These are phyloP conservation scores for Fusarium zealandicum DNA, from an alignment of 2,329 filamentous ascomycete genomes.

Conservation along the genomic window DNA sequence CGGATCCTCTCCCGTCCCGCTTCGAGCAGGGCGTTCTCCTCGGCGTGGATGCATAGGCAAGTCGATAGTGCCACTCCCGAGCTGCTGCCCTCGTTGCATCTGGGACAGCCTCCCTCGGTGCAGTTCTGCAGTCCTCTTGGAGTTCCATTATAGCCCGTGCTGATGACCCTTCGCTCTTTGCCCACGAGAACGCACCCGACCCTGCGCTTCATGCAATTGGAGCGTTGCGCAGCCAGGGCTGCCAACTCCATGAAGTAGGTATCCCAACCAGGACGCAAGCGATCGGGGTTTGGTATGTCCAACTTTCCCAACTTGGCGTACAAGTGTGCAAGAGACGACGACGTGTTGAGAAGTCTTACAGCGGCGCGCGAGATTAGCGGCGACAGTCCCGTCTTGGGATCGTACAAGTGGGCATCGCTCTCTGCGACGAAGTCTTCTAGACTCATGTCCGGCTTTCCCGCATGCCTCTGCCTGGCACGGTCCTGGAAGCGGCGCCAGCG, in stretches of 20 bases:
- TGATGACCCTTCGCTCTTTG: slow-evolving; percentile 83
- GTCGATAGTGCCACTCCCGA: slow-evolving; percentile 79
- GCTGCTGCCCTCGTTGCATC: slow-evolving; percentile 80
- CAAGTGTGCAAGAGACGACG: slow-evolving; percentile 73
- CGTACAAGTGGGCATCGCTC: slow-evolving; percentile 80
- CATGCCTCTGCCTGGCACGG: slow-evolving; percentile 32
- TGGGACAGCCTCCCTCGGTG: slow-evolving; percentile 85
- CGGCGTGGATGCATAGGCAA: slow-evolving; percentile 95
- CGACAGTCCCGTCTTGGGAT: slow-evolving; percentile 68
- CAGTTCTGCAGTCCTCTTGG: slow-evolving; percentile 89
- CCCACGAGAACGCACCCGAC: slow-evolving; percentile 92
- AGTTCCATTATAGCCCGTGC: slow-evolving; percentile 98
- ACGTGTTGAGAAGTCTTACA: slow-evolving; percentile 86
- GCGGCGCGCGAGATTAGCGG: slow-evolving; percentile 82
- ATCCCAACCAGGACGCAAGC: slow-evolving; percentile 91
- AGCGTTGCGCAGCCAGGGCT: slow-evolving; percentile 85
- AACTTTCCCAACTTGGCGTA: slow-evolving; percentile 76
- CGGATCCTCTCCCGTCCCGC: slow-evolving; percentile 90
- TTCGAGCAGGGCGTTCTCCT: slow-evolving; percentile 96
- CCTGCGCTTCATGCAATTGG: slow-evolving; percentile 97
- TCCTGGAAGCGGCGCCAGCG: slow-evolving; percentile 80
- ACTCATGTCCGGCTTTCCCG: slow-evolving; percentile 42
- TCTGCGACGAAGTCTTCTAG: slow-evolving; percentile 64
- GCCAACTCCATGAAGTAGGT: slow-evolving; percentile 99
- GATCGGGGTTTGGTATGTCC: slow-evolving; percentile 77